These are phyloP conservation scores for Anisodus tanguticus DNA, from an alignment of 257 asterid species.

Conservation along the genomic window DNA sequence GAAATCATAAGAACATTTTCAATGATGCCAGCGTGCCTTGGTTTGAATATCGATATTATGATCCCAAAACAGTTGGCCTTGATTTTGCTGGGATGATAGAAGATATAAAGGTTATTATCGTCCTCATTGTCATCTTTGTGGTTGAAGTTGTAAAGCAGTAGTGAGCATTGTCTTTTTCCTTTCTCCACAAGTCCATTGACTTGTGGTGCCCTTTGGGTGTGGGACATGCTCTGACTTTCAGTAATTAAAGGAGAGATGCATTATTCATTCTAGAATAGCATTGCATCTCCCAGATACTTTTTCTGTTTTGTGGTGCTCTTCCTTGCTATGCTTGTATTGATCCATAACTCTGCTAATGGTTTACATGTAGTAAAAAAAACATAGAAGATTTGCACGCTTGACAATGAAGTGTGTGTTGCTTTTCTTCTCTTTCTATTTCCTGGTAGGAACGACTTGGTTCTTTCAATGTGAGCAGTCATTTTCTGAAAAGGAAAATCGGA, in stretches of 20 bases:
- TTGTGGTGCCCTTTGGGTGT: conserved; percentile 2
- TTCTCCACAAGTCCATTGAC: conserved; percentile 22
- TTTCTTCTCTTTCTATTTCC: conserved; percentile 21
- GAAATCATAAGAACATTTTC: conserved; percentile 95
- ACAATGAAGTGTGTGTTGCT: not conserved
- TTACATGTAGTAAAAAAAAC: not conserved
- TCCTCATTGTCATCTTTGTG: not conserved
- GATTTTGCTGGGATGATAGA: conserved; percentile 96
- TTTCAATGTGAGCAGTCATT: conserved; percentile 6
- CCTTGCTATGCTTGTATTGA: not conserved
- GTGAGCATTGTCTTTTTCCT: not conserved
- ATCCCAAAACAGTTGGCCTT: conserved; percentile 90
- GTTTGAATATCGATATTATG: conserved; percentile 94
- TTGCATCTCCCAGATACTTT: not conserved
- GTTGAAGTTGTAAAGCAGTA: conserved; percentile 13
- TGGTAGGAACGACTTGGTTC: conserved; percentile 16
- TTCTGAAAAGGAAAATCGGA: not conserved
- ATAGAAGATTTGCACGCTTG: conserved; percentile 13
- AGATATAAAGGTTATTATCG: conserved; percentile 78
- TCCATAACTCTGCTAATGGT: not conserved
- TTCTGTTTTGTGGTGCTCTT: not conserved
- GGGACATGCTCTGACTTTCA: conserved; percentile 16
- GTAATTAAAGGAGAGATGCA: not conserved
- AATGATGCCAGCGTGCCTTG: conserved; percentile 92
- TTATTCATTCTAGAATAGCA: conserved; percentile 2